These are phyloP conservation scores for Syncephalastrum sp. DNA, from an alignment of 371 early-diverging fungal genomes.

Conservation along the genomic window DNA sequence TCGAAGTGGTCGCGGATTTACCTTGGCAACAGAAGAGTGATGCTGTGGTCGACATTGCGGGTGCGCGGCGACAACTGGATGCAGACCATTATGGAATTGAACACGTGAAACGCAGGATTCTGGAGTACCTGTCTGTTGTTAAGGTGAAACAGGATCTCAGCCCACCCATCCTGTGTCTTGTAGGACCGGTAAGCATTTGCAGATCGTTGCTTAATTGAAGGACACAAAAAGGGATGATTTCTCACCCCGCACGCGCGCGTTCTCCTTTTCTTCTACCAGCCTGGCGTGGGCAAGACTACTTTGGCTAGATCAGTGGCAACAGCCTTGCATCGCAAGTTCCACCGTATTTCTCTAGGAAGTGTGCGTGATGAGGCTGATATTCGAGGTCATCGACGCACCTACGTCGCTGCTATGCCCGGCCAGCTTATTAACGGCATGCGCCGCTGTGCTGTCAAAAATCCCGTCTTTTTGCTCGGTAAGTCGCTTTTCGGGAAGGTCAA, in stretches of 20 bases:
- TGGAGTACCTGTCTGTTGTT: slow-evolving; percentile 82
- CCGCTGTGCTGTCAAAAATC: slow-evolving; percentile 76
- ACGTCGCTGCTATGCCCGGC: slow-evolving; percentile 89
- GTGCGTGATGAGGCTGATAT: slow-evolving; percentile 90
- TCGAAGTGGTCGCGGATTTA: slow-evolving; percentile 75
- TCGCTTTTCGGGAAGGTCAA: background rate
- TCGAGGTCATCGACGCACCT: slow-evolving; percentile 87
- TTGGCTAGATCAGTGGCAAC: slow-evolving; percentile 76
- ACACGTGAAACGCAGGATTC: slow-evolving; percentile 78
- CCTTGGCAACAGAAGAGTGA: slow-evolving; percentile 68
- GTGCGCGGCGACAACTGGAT: slow-evolving; percentile 65
- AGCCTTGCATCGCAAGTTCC: slow-evolving; percentile 78
- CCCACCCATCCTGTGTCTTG: slow-evolving; percentile 80
- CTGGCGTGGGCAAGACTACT: slow-evolving; percentile 85
- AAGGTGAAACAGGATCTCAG: slow-evolving; percentile 64
- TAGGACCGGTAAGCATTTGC: slow-evolving; percentile 54
- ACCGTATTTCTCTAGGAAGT: slow-evolving; percentile 84
- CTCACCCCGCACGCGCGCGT: background rate
- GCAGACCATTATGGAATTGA: slow-evolving; percentile 83
- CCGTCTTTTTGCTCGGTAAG: slow-evolving; percentile 73
- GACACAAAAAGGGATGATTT: background rate
- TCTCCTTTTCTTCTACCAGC: slow-evolving; percentile 19
- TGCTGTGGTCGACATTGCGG: slow-evolving; percentile 62
- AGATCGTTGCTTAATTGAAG: background rate
- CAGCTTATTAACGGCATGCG: slow-evolving; percentile 75